Evolutionary conservation across 2,329 filamentous ascomycete species (phyloP), one percentile per base, ranked within the genome.

Genomic region (Dothistroma pini): DNA sequence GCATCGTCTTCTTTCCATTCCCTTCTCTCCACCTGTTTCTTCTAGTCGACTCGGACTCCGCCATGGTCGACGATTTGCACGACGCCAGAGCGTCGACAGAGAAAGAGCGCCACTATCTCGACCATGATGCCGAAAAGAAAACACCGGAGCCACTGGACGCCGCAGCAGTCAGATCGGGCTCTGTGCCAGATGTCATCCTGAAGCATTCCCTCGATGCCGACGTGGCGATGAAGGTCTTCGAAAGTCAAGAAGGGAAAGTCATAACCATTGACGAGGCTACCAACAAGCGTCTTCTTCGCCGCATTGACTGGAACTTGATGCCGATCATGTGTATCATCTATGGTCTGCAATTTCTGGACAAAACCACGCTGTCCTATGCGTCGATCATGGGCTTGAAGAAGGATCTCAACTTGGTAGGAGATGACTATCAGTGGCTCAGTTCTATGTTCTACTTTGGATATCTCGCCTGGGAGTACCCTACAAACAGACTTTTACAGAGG

Each of bases 301-400:
- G 78, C 57, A 87, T 89, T 61, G 86, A 89, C 71, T 81, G 78
- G 80, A 82, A 85, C 69, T 73, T 86, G 64, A 84, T 86, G 80
- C 84, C 84, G 0, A 73, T 85, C 32, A 79, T 87, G 72, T 85
- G 83, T 74, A 58, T 77, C 65, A 67, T 83, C 0, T 87, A 87
- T 67, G 79, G 83, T n/a, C 74, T 86, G 5, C 84, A 87, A 62
- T 87, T 82, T 64, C 75, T 85, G 1, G 85, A 88, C 73, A 87
- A 88, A 70, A 82, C 81, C 0, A 80, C 80, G 0, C 72, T 86
- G 1, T 78, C 75, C n/a, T 82, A 82, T 68, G 79, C 81, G 0
- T 79, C 79, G 41, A 75, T 83, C 63, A 78, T 83, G 77, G 79
- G 81, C 0, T 70, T 84, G 4, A 75, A 74, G 35, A 66, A 75